Conservation (phyloP, 1,139 yeast genomes). For the Suhomyces taliae region DNA sequence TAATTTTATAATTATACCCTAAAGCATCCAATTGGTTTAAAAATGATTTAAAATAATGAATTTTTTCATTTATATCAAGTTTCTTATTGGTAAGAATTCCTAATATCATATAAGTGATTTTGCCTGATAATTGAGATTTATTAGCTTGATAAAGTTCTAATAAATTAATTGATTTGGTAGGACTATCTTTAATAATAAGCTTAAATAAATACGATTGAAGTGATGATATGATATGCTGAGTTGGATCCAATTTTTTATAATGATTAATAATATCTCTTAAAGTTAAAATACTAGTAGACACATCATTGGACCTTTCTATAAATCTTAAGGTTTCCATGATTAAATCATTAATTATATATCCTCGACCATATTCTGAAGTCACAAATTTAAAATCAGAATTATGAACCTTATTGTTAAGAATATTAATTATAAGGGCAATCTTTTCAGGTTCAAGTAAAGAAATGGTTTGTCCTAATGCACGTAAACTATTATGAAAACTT, state of each 20-base stretch:
- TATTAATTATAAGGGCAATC: constrained; percentile 18
- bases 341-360: constrained; percentile 21
- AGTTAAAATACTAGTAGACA: constrained; percentile 13
- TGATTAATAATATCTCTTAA: constrained; percentile 21
- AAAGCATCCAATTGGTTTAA: constrained; percentile 16
- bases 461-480: constrained; percentile 33
- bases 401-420: constrained; percentile 12
- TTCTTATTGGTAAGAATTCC: constrained; percentile 25
- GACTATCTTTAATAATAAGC: constrained; percentile 27
- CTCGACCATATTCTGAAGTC: constrained; percentile 18
- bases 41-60: constrained; percentile 23
- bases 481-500: constrained; percentile 26
- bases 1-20: constrained; percentile 22
- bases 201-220: constrained; percentile 25
- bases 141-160: constrained; percentile 21
- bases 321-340: constrained; percentile 23
- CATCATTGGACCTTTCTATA: constrained; percentile 13
- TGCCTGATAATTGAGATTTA: constrained; percentile 19
- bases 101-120: constrained; percentile 19
- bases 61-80: constrained; percentile 17
- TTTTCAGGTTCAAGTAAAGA: constrained; percentile 23
- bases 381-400: constrained; percentile 18
- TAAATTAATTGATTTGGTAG: constrained; percentile 23
- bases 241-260: not conserved
- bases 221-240: constrained; percentile 9